Conservation (phyloP, 2,329 filamentous ascomycete species). For the Phialophora verrucosa region DNA sequence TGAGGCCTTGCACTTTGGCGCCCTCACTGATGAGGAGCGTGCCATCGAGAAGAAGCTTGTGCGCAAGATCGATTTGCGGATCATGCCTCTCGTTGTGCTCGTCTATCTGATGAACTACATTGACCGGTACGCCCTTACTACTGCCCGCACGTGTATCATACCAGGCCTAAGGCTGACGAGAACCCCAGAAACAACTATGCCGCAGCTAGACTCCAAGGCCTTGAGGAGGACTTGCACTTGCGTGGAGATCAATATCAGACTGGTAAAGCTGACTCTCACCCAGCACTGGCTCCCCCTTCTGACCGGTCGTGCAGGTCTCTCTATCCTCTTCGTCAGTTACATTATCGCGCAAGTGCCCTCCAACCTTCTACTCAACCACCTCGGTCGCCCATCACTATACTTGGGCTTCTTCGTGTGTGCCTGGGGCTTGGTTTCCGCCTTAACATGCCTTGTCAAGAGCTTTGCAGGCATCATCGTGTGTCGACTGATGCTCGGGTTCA, state of each 20-base stretch:
- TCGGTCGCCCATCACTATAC: slow-evolving; percentile 47
- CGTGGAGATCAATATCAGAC: slow-evolving; percentile 45
- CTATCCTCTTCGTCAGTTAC: slow-evolving; percentile 53
- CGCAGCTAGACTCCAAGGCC: slow-evolving; percentile 52
- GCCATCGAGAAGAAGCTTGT: slow-evolving; percentile 47
- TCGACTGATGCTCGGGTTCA: slow-evolving; percentile 52
- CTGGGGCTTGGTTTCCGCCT: slow-evolving; percentile 54
- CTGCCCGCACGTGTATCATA: background rate
- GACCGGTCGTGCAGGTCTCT: slow-evolving; percentile 42
- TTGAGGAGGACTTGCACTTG: slow-evolving; percentile 47
- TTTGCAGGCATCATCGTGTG: slow-evolving; percentile 50
- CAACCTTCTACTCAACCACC: slow-evolving; percentile 50
- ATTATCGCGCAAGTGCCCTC: slow-evolving; percentile 52
- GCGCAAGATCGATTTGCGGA: slow-evolving; percentile 45
- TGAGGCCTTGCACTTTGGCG: slow-evolving; percentile 35
- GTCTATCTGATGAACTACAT: slow-evolving; percentile 61
- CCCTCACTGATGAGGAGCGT: slow-evolving; percentile 44
- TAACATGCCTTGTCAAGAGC: slow-evolving; percentile 52
- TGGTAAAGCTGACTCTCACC: slow-evolving; percentile 8
- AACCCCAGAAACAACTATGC: slow-evolving; percentile 54
- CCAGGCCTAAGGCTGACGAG: background rate
- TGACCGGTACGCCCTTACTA: slow-evolving; percentile 46
- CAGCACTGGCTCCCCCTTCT: background rate
- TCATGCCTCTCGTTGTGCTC: slow-evolving; percentile 54
- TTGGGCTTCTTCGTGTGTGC: slow-evolving; percentile 53